Percentiles rank a stretch among this genome's conserved stretches.
Conservation (phyloP, 495 filamentous ascomycete genomes). For the Aspergillus sclerotiicarbonarius region DNA sequence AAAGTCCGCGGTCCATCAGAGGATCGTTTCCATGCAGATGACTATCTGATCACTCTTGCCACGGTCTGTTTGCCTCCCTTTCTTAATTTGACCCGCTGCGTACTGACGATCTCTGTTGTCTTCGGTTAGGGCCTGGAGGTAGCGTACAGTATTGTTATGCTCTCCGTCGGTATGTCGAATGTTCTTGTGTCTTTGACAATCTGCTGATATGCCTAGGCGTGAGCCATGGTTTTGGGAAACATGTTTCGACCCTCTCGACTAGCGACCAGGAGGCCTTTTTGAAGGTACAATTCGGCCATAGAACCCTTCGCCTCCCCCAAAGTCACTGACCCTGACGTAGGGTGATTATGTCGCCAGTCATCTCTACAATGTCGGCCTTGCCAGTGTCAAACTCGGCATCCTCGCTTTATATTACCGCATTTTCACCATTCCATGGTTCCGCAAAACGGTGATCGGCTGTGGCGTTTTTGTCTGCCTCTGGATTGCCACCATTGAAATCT, state of each 20-base stretch:
- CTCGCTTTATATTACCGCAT: conserved; percentile 10
- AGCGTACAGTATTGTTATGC: conserved; percentile 3
- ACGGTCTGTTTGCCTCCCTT: background rate
- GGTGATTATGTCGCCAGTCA: conserved; percentile 9
- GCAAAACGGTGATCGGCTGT: conserved; percentile 3
- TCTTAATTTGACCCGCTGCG: no score
- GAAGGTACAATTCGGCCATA: background rate
- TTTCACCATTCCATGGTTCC: conserved; percentile 7
- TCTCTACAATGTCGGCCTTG: conserved; percentile 9
- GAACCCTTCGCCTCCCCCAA: background rate
- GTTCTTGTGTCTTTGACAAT: background rate
- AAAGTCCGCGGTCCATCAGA: background rate
- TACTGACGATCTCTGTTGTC: background rate
- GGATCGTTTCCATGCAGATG: conserved; percentile 6
- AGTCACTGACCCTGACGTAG: background rate
- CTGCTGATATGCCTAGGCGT: background rate
- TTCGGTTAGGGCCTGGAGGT: background rate
- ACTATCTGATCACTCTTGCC: conserved; percentile 1
- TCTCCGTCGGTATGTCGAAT: background rate
- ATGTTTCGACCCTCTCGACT: background rate
- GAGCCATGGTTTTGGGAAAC: conserved; percentile 7
- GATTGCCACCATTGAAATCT: conserved; percentile 6
- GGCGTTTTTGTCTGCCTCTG: conserved; percentile 1
- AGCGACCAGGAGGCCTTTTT: conserved; percentile 2
- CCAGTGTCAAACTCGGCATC: conserved; percentile 6